Conservation (phyloP, 2,329 filamentous ascomycete genomes). For the Aureobasidium namibiae region DNA sequence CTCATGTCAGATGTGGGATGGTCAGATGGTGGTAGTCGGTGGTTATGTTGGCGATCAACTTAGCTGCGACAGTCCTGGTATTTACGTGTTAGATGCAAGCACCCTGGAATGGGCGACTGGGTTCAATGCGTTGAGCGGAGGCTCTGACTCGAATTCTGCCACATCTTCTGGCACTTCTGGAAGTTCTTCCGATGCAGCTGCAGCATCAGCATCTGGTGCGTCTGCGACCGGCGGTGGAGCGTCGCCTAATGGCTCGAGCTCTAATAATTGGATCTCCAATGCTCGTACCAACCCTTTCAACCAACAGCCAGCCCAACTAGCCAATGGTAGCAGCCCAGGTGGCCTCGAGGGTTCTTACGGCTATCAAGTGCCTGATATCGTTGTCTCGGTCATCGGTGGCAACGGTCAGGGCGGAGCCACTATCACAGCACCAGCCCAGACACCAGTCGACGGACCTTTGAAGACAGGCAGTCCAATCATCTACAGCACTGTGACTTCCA, state of each 20-base stretch:
- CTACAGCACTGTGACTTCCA: conserved; percentile 52
- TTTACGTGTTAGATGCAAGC: conserved; percentile 71
- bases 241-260: conserved; percentile 13
- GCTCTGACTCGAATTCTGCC: conserved; percentile 36
- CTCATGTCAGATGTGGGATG: conserved; percentile 68
- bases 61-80: conserved; percentile 58
- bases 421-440: conserved; percentile 52
- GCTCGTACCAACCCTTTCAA: conserved; percentile 35
- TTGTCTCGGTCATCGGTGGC: conserved; percentile 62
- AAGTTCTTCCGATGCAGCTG: conserved; percentile 12
- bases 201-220: conserved; percentile 3
- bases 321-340: conserved; percentile 38
- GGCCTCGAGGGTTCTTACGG: conserved; percentile 53
- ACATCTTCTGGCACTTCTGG: conserved; percentile 17
- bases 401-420: conserved; percentile 60
- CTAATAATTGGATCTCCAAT: conserved; percentile 22
- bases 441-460: conserved; percentile 59
- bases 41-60: conserved; percentile 56
- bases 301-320: conserved; percentile 44
- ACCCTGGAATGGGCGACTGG: conserved; percentile 59
- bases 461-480: conserved; percentile 61
- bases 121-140: conserved; percentile 58
- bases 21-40: conserved; percentile 72
- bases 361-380: conserved; percentile 60
- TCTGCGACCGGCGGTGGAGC: neutral